Conservation (phyloP, 2,329 filamentous ascomycete species). For the Rutstroemia sp. region DNA sequence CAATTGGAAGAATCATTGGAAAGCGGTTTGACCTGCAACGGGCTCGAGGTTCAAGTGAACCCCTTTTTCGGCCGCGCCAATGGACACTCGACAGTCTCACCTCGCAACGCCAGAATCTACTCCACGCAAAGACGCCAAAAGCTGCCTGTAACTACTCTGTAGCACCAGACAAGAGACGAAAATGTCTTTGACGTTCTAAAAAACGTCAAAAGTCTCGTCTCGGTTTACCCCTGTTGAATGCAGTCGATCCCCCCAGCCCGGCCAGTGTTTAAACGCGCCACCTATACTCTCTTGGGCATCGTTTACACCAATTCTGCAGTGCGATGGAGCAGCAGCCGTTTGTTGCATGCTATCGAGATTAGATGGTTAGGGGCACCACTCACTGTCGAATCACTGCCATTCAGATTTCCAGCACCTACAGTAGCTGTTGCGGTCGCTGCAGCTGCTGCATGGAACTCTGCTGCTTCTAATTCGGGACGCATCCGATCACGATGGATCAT, state of each 20-base stretch:
- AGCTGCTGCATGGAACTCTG: background rate
- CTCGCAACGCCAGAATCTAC: too few relatives aligned
- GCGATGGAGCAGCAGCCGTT: background rate
- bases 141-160: background rate
- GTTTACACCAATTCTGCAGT: slow-evolving; percentile 1
- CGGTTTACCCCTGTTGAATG: slow-evolving; percentile 4
- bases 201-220: background rate
- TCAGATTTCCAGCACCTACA: slow-evolving; percentile 1
- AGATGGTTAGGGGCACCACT: background rate
- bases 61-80: slow-evolving; percentile 4
- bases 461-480: slow-evolving; percentile 8
- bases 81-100: too few relatives aligned
- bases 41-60: background rate
- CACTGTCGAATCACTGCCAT: background rate
- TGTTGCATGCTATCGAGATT: background rate
- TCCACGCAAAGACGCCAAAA: background rate
- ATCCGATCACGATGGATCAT: background rate
- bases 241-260: background rate
- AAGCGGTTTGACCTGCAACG: background rate
- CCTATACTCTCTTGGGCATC: slow-evolving; percentile 1
- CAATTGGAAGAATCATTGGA: background rate
- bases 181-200: background rate
- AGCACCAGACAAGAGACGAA: too few relatives aligned
- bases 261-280: slow-evolving; percentile 6
- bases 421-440: slow-evolving; percentile 1